Conservation (phyloP, 495 filamentous ascomycete species). For the Aspergillus sclerotiicarbonarius region DNA sequence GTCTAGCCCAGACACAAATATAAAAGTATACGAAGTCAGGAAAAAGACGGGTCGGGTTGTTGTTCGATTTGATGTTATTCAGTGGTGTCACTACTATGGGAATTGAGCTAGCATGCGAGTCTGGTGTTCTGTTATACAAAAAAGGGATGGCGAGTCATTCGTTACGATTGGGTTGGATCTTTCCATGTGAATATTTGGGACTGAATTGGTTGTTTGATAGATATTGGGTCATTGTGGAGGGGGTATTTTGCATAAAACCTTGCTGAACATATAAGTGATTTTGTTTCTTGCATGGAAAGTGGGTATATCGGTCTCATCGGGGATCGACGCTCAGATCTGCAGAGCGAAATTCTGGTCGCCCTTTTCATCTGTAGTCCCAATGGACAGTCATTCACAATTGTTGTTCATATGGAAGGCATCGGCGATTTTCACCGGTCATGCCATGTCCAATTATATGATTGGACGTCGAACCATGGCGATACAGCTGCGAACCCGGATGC, state of each 20-base stretch:
- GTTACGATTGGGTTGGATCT: constrained; percentile 9
- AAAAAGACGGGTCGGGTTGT: not conserved
- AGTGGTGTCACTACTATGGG: constrained; percentile 8
- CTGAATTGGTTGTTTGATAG: not conserved
- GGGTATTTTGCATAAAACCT: constrained; percentile 4
- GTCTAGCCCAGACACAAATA: constrained; percentile 17
- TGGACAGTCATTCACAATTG: no score
- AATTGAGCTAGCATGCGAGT: constrained; percentile 31
- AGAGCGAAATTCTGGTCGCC: no score
- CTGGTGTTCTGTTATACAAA: constrained; percentile 24
- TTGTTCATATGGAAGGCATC: no score
- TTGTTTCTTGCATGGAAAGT: no score
- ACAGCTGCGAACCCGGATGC: no score
- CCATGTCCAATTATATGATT: no score
- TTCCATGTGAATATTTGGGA: constrained; percentile 9
- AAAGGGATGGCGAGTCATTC: constrained; percentile 5
- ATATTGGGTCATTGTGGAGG: not conserved
- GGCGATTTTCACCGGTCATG: no score
- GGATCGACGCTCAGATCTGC: no score
- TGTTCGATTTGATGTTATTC: not conserved
- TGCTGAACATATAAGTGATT: not conserved
- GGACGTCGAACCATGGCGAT: no score
- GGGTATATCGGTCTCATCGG: no score
- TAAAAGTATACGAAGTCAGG: not conserved
- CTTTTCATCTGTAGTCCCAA: no score